These are phyloP conservation scores for Verticillium zaregamsianum DNA, from an alignment of 2,329 filamentous ascomycete genomes.

Conservation along the genomic window DNA sequence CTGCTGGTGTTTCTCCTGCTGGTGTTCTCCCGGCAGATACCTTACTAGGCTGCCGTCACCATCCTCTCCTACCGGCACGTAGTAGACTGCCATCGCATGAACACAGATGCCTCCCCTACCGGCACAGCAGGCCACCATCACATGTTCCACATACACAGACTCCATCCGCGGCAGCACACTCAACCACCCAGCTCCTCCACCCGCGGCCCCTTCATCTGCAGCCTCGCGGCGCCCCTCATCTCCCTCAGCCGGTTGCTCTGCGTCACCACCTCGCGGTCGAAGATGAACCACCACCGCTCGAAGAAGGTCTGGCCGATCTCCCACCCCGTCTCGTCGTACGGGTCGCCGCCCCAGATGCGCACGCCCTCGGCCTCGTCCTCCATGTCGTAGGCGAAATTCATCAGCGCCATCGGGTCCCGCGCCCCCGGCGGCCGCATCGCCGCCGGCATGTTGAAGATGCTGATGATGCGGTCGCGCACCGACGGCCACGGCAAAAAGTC, in stretches of 20 bases:
- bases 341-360: slow-evolving; percentile 44
- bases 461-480: slow-evolving; percentile 48
- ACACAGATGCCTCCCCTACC: not conserved
- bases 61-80: too few relatives aligned
- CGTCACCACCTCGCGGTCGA: slow-evolving; percentile 49
- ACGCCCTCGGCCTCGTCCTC: slow-evolving; percentile 51
- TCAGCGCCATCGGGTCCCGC: slow-evolving; percentile 39
- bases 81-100: too few relatives aligned
- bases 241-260: slow-evolving; percentile 48
- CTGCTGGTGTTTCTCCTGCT: too few relatives aligned
- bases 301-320: slow-evolving; percentile 57
- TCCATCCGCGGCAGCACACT: not conserved
- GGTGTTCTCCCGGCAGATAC: too few relatives aligned
- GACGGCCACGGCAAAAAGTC: slow-evolving; percentile 56
- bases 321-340: slow-evolving; percentile 45
- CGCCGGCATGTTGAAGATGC: slow-evolving; percentile 44
- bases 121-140: too few relatives aligned
- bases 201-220: slow-evolving; percentile 6
- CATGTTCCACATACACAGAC: too few relatives aligned
- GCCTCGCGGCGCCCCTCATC: slow-evolving; percentile 34
- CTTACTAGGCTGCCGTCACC: too few relatives aligned
- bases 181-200: not conserved
- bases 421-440: slow-evolving; percentile 42
- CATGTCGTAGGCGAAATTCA: slow-evolving; percentile 52
- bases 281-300: slow-evolving; percentile 57